Conservation (phyloP, 306 rosid species). For the Vigna unguiculata region DNA sequence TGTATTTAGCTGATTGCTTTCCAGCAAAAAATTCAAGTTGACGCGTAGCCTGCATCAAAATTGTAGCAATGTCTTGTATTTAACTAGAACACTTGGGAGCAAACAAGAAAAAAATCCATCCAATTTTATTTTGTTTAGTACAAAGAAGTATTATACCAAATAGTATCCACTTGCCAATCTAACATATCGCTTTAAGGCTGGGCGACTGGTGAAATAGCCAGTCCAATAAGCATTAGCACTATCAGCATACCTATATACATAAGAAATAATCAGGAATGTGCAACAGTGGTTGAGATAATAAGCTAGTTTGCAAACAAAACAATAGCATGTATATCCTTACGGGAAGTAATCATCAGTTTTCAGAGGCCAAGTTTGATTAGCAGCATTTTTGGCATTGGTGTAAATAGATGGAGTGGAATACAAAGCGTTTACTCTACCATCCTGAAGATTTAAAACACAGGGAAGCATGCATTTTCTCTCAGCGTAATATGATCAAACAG, state of each 20-base stretch:
- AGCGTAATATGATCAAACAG: not conserved
- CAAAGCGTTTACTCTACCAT: conserved; percentile 85
- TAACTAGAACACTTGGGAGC: conserved; percentile 2
- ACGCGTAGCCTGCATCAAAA: conserved; percentile 67
- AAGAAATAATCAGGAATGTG: conserved; percentile 36
- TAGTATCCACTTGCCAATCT: conserved; percentile 80
- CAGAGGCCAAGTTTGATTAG: conserved; percentile 81
- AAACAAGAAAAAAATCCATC: conserved; percentile 17
- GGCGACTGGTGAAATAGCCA: conserved; percentile 83
- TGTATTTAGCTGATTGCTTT: conserved; percentile 44
- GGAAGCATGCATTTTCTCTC: conserved; percentile 36
- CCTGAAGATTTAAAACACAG: conserved; percentile 59
- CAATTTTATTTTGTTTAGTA: conserved; percentile 7
- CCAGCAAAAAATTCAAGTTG: conserved; percentile 77
- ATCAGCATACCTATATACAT: conserved; percentile 78
- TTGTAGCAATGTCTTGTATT: conserved; percentile 8
- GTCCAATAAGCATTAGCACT: conserved; percentile 77
- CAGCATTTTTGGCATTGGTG: conserved; percentile 79
- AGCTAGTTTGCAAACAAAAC: conserved; percentile 14
- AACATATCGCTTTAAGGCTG: conserved; percentile 78
- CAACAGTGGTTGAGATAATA: conserved; percentile 13
- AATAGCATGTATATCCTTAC: conserved; percentile 52
- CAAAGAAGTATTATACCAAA: conserved; percentile 60
- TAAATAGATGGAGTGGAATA: conserved; percentile 95
- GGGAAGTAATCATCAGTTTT: conserved; percentile 94